Conservation (phyloP, 176 grass and related monocot species). For the Carex cristatella region DNA sequence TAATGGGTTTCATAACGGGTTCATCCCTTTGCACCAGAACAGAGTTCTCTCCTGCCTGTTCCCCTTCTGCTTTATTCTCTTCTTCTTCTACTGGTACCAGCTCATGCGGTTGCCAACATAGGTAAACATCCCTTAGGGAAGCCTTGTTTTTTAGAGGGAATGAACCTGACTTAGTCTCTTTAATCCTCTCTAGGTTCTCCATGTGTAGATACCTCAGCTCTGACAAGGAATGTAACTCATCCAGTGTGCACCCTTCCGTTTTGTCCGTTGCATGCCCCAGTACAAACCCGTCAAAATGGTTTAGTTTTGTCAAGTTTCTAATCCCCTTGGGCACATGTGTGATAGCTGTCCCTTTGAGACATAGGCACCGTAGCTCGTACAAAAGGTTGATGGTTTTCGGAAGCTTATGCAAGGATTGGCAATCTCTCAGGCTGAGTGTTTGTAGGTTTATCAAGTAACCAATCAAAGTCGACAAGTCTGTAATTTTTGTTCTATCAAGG, state of each 20-base stretch:
- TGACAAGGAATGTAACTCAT: slow-evolving; percentile 52
- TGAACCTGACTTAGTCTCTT: slow-evolving; percentile 33
- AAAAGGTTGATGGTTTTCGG: slow-evolving; percentile 56
- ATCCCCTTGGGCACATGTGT: slow-evolving; percentile 60
- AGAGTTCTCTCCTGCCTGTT: slow-evolving; percentile 24
- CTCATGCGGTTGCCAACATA: slow-evolving; percentile 37
- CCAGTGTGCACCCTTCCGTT: slow-evolving; percentile 49
- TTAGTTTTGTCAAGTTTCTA: slow-evolving; percentile 54
- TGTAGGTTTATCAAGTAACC: slow-evolving; percentile 66
- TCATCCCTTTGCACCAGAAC: slow-evolving; percentile 23
- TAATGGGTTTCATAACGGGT: slow-evolving; percentile 42
- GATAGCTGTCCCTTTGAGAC: slow-evolving; percentile 44
- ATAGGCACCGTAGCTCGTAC: slow-evolving; percentile 52
- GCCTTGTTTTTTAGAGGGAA: slow-evolving; percentile 48
- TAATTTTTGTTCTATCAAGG: slow-evolving; percentile 61
- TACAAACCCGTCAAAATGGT: slow-evolving; percentile 53
- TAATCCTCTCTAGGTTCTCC: slow-evolving; percentile 53
- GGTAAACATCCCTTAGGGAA: slow-evolving; percentile 52
- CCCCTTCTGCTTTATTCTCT: slow-evolving; percentile 7
- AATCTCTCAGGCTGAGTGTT: slow-evolving; percentile 52
- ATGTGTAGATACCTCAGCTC: slow-evolving; percentile 58
- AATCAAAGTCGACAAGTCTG: slow-evolving; percentile 57
- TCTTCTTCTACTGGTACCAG: slow-evolving; percentile 22
- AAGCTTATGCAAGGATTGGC: slow-evolving; percentile 48
- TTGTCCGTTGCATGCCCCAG: slow-evolving; percentile 39